Evolutionary conservation across 805 yeast genomes (phyloP), one percentile per base, ranked within the genome.

Genomic region (Debaryomyces prosopidis): DNA sequence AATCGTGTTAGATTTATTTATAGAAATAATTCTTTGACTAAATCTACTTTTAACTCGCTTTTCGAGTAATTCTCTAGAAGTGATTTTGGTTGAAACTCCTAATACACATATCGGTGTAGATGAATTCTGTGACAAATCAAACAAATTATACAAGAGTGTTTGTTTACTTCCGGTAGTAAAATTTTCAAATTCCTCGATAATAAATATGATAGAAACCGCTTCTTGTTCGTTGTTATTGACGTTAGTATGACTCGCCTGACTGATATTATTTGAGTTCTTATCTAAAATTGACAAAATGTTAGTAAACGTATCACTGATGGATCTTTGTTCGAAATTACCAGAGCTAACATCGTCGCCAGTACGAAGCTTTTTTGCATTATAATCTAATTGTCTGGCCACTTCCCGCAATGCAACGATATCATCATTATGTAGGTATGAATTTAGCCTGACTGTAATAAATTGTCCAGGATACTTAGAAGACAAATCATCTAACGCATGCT

Each of bases 41-140:
- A 91, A 94, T 51, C 99, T 71, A 45, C 95, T 85, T 53, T 89
- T 78, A 0, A 94, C 98, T 56, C 99, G 76, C 59, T 92, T 94
- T 59, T 94, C 99, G 38, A 94, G 69, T 54, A 81, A 73, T 54
- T 92, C 97, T 40, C 91, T 73, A 0, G 89, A 77, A 5, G 87
- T 88, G 40, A 89, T 71, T 43, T 85, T 82, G 1, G 91, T 77
- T 0, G 95, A 84, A 10, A 85, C 65, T 1, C 98, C 97, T 39
- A 94, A 63, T 5, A 92, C 87, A 42, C 94, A 79, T 4, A 91
- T 81, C 1, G 97, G 96, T 1, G 80, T 74, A 2, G 79, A 73
- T 15, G 81, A 75, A 45, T 68, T 76, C 58, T 89, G 96, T 1
- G 96, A 83, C 55, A 91, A 73, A 56, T 94, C 98, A 60, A 94